These are phyloP conservation scores for Cucumis hystrix DNA, from an alignment of 306 rosid species.

Conservation along the genomic window DNA sequence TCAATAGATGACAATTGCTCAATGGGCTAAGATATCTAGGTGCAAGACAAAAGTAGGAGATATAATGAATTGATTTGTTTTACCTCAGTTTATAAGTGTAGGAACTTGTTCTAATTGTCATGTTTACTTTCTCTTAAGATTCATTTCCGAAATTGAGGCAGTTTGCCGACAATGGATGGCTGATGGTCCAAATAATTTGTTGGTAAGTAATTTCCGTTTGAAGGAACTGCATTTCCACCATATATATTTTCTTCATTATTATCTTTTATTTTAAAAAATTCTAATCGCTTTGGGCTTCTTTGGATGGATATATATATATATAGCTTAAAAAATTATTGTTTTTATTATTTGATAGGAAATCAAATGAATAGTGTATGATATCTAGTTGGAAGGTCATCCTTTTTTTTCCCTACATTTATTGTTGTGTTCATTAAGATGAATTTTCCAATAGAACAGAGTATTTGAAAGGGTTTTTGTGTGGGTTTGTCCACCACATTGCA, in stretches of 20 bases:
- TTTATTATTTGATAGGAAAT: background rate
- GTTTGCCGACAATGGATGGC: constrained; percentile 82
- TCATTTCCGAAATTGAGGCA: constrained; percentile 89
- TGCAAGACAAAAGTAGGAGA: background rate
- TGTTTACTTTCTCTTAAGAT: constrained; percentile 28
- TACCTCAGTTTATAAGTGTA: background rate
- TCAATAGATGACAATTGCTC: background rate
- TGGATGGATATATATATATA: background rate
- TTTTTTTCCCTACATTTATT: background rate
- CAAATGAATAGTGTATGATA: background rate
- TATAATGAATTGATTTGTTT: background rate
- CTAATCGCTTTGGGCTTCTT: background rate
- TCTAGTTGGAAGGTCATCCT: background rate
- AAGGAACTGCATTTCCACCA: background rate
- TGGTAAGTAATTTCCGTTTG: constrained; percentile 37
- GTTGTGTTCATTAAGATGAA: background rate
- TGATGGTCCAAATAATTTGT: constrained; percentile 65
- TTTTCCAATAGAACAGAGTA: background rate
- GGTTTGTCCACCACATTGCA: background rate
- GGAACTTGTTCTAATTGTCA: background rate
- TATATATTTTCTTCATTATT: background rate
- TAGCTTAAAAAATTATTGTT: background rate
- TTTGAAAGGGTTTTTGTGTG: background rate
- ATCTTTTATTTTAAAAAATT: background rate
- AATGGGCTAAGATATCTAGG: background rate